Percentiles rank a stretch among this genome's conserved stretches.
These are phyloP conservation scores for Cladosporium sp. DNA, from an alignment of 2,329 filamentous ascomycete genomes.

Conservation along the genomic window DNA sequence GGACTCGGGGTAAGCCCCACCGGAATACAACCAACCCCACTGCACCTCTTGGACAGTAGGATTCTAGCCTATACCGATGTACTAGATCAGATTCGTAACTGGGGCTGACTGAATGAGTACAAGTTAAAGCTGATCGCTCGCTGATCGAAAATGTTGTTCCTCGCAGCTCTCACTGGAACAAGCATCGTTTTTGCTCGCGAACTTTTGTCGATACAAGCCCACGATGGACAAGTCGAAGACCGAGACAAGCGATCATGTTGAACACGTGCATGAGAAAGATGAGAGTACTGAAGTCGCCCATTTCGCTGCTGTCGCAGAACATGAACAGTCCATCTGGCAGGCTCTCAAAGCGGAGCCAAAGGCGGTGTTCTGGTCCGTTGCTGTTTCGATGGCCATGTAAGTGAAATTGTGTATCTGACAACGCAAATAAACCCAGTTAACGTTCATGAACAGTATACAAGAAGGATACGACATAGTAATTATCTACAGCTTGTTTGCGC, in stretches of 20 bases:
- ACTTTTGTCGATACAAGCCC: neutral
- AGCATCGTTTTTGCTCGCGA: neutral
- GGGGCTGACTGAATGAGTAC: neutral
- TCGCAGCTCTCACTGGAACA: neutral
- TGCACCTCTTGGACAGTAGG: neutral
- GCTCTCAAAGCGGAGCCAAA: constrained; percentile 42
- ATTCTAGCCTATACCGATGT: neutral
- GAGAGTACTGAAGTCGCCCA: neutral
- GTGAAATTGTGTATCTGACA: neutral
- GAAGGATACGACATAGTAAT: constrained; percentile 53
- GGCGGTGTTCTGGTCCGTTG: constrained; percentile 51
- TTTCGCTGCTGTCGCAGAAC: too few species aligned
- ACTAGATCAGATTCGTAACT: neutral
- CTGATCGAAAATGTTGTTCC: neutral
- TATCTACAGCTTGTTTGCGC: neutral
- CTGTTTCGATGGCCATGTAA: constrained; percentile 27
- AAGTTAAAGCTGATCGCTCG: neutral
- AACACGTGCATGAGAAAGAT: neutral
- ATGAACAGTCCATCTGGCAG: constrained; percentile 14
- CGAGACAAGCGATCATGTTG: neutral
- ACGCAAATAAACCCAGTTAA: constrained; percentile 19
- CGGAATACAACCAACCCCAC: neutral
- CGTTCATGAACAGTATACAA: constrained; percentile 42
- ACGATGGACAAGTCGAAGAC: neutral
- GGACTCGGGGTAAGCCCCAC: neutral